A percentile compares a stretch with the other conserved stretches of the same genome.
Evolutionary conservation across 768 basidiomycete genomes (phyloP).

Genomic region (Tulasnella sp.): DNA sequence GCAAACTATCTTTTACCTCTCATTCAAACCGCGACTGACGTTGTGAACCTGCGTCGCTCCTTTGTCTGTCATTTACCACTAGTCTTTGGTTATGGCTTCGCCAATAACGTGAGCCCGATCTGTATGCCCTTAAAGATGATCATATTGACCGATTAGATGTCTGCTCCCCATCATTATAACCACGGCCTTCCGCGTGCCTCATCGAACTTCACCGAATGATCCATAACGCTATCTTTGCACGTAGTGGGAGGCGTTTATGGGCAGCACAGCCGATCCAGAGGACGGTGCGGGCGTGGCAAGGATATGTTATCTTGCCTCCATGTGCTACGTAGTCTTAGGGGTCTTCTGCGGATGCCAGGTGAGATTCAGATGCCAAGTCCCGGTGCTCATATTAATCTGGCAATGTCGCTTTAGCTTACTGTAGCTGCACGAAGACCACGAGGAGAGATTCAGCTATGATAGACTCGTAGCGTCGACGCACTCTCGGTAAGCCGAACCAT

Average conservation of each 20-base stretch:
- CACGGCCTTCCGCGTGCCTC: neutral
- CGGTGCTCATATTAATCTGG: neutral
- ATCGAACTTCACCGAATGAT: too few relatives aligned
- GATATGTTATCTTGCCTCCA: conserved; percentile 29
- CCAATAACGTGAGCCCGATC: conserved; percentile 12
- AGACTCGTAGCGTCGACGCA: too few relatives aligned
- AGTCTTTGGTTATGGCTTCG: conserved; percentile 16
- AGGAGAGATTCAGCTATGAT: conserved; percentile 11
- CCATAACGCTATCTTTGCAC: conserved; percentile 10
- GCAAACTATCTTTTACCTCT: neutral
- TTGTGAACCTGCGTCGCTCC: neutral
- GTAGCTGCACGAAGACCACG: conserved; percentile 2
- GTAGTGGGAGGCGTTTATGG: conserved; percentile 30
- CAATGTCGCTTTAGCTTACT: neutral
- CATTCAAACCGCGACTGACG: neutral
- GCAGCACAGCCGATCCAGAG: conserved; percentile 27
- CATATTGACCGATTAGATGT: neutral
- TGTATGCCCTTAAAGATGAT: too few relatives aligned
- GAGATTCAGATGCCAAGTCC: conserved; percentile 7
- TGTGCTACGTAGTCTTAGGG: conserved; percentile 30
- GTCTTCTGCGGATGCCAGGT: conserved; percentile 31
- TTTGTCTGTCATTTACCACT: neutral
- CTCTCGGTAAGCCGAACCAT: too few relatives aligned
- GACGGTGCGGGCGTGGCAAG: conserved; percentile 30
- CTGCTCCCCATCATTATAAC: neutral